Evolutionary conservation across 2,329 filamentous ascomycete genomes (phyloP).

Genomic region (Cryphonectria naterciae): DNA sequence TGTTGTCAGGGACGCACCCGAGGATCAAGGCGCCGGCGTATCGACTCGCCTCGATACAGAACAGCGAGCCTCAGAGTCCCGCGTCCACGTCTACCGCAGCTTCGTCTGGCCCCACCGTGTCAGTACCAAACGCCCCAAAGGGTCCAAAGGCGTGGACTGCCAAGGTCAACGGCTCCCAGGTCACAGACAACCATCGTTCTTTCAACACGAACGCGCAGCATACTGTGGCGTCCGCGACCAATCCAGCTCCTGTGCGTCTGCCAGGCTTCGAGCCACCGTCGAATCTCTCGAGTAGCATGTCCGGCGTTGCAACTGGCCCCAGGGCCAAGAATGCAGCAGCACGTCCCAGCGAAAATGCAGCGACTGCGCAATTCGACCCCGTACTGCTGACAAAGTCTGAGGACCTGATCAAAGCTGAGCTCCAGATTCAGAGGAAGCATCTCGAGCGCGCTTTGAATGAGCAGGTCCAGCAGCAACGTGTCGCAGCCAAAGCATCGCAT

Average conservation of each 20-base stretch:
- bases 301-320: conserved; percentile 25
- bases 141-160: conserved; percentile 28
- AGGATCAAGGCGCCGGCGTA: conserved; percentile 60
- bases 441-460: conserved; percentile 79
- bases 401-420: conserved; percentile 79
- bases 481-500: conserved; percentile 48
- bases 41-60: conserved; percentile 37
- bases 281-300: conserved; percentile 7
- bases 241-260: conserved; percentile 16
- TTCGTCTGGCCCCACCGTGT: conserved; percentile 23
- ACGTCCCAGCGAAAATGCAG: conserved; percentile 46
- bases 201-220: conserved; percentile 44
- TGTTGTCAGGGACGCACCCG: conserved; percentile 77
- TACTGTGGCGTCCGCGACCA: conserved; percentile 34
- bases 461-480: conserved; percentile 69
- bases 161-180: conserved; percentile 22
- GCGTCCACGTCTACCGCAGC: conserved; percentile 31
- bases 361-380: conserved; percentile 74
- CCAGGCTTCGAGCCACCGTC: conserved; percentile 31
- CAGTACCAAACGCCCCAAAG: conserved; percentile 22
- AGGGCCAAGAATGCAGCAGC: conserved; percentile 39
- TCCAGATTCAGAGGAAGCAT: conserved; percentile 77
- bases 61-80: conserved; percentile 31
- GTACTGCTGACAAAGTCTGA: conserved; percentile 86
- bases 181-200: conserved; percentile 39